These are phyloP conservation scores for Aspergillus puulaauensis DNA, from an alignment of 2,329 filamentous ascomycete genomes.

Conservation along the genomic window DNA sequence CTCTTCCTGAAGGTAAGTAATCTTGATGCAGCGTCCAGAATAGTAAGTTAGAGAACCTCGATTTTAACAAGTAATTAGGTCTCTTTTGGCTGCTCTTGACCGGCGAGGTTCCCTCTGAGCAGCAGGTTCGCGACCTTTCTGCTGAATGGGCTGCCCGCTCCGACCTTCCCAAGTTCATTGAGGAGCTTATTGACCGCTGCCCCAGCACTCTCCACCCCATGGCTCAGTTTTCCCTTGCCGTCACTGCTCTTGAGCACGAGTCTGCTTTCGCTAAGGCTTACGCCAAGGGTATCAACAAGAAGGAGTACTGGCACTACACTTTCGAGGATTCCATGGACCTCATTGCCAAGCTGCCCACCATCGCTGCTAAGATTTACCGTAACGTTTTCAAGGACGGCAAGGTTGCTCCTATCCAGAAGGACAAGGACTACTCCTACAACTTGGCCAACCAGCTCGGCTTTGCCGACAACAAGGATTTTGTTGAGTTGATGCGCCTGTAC, in stretches of 20 bases:
- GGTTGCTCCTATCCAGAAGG: constrained; percentile 92
- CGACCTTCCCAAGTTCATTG: constrained; percentile 95
- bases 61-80: constrained; percentile 50
- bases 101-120: constrained; percentile 94
- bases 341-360: constrained; percentile 98
- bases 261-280: constrained; percentile 98
- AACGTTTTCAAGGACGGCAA: constrained; percentile 99
- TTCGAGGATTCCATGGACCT: constrained; percentile 99
- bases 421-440: constrained; percentile 99
- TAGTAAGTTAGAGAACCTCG: neutral
- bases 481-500: constrained; percentile 98
- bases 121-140: constrained; percentile 97
- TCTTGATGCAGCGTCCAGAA: neutral
- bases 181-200: constrained; percentile 99
- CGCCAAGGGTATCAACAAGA: constrained; percentile 98
- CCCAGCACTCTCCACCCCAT: constrained; percentile 98
- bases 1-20: constrained; percentile 78
- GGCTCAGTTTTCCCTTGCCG: constrained; percentile 98
- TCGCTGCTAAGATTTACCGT: constrained; percentile 98
- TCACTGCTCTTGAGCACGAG: constrained; percentile 97
- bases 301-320: constrained; percentile 99
- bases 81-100: constrained; percentile 99
- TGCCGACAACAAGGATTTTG: constrained; percentile 89
- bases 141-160: constrained; percentile 98
- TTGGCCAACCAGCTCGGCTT: constrained; percentile 99